phyloP scores from a whole-genome alignment of 331 rosid genomes.

The Spiraea crenata region DNA sequence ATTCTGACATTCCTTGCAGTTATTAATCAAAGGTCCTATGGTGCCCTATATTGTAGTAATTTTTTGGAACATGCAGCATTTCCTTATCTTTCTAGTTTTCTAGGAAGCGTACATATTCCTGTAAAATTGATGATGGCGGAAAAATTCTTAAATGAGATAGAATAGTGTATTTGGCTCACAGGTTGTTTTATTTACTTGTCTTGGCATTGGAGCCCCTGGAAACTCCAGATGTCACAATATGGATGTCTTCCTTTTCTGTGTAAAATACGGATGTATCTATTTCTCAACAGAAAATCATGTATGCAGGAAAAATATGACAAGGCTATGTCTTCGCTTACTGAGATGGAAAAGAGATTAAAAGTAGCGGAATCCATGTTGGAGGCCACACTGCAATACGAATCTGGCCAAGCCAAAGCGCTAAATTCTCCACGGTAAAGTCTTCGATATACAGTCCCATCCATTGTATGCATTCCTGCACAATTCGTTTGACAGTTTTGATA shows the following conservation, averaged over 20 bases:
- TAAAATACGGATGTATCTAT: conserved; percentile 33
- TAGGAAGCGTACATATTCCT: conserved; percentile 14
- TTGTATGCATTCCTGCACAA: not conserved
- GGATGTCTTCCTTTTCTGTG: not conserved
- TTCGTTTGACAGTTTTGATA: not conserved
- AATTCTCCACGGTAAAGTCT: conserved; percentile 70
- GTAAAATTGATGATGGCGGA: conserved; percentile 15
- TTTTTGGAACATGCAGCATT: conserved; percentile 9
- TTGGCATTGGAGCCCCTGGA: not conserved
- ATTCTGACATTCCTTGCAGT: conserved; percentile 11
- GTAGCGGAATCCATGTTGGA: conserved; percentile 87
- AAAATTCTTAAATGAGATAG: not conserved
- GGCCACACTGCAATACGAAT: conserved; percentile 85
- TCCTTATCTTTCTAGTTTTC: conserved; percentile 3
- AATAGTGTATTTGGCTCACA: not conserved
- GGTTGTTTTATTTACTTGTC: conserved; percentile 14
- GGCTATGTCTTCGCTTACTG: conserved; percentile 60
- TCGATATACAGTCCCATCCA: not conserved
- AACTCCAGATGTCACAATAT: conserved; percentile 12
- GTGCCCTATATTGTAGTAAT: not conserved
- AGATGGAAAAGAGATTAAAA: conserved; percentile 75
- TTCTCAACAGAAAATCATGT: conserved; percentile 27
- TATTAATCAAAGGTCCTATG: conserved; percentile 11
- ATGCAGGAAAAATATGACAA: conserved; percentile 88
- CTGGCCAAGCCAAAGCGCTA: conserved; percentile 77